Base-by-base conservation (phyloP, 2,329 filamentous ascomycete species). In the Trichoderma sp. region DNA sequence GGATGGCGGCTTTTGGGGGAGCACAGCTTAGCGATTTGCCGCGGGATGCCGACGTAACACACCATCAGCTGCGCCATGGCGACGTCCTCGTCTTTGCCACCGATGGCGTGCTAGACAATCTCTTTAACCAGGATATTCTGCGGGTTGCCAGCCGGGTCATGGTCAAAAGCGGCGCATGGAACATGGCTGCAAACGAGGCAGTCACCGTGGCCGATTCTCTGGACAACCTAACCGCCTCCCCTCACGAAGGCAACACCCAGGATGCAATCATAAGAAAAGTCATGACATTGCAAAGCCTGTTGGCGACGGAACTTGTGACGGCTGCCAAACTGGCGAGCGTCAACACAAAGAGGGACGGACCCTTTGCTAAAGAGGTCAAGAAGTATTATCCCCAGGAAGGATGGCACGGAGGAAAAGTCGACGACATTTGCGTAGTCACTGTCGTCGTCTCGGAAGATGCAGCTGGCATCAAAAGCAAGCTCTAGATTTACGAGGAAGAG, bases 31-130 rank as follows among this genome's bases (percentile, higher is more conserved):
- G 90, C 76, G 95, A 99, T 79, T 84, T 90, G 67, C 95, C 95
- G 13, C 86, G 88, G 71, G 92, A 98, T 75, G 92, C 95, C 22
- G 91, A 92, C 76, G 86, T 96, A 32, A 90, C 90, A 17, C 89
- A 89, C 68, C 89, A 96, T 77, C 80, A 83, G 50, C 86, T 98
- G 66, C 89, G 91, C 71, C 93, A 98, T 78, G 95, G 95, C 22
- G 95, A 99, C 76, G 90, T 99, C 2, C 83, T 98, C n/a, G 81
- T 99, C 19, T 91, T 99, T 72, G 95, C 93, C 2, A 97, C 93
- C 0, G 95, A 99, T 78, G 95, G 95, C 4, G 91, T 98, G 5
- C 95, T 95, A 86, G 95, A 99, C 78, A 99, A 99, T 74, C 84
- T 99, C 35, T 95, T 92, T 75, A 91, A 93, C 74, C 92, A 97